Percentiles rank a stretch among this genome's conserved stretches.
These are phyloP conservation scores for Crataegus laevigata DNA, from an alignment of 306 rosid genomes.

Conservation along the genomic window DNA sequence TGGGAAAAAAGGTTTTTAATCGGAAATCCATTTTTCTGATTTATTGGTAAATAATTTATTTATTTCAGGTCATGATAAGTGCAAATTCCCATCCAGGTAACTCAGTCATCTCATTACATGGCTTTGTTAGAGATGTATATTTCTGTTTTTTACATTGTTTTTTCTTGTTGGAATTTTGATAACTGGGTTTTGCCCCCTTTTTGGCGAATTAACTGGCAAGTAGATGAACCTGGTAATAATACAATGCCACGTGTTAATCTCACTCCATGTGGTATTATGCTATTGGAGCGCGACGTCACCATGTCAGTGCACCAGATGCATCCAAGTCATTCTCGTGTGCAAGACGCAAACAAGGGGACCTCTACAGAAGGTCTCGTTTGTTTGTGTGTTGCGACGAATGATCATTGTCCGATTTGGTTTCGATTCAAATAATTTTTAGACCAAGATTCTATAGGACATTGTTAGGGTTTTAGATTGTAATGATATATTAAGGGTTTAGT, in stretches of 20 bases:
- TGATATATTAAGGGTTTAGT: not conserved
- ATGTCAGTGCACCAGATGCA: too few species aligned
- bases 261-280: too few species aligned
- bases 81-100: slow-evolving; percentile 87
- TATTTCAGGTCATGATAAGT: slow-evolving; percentile 61
- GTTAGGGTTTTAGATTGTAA: not conserved
- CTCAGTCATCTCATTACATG: not conserved
- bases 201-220: too few species aligned
- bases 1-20: not conserved
- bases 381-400: too few species aligned
- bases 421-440: too few species aligned
- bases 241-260: too few species aligned
- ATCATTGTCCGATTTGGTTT: too few species aligned
- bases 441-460: not conserved
- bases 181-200: not conserved
- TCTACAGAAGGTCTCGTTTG: too few species aligned
- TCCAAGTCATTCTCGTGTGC: too few species aligned
- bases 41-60: not conserved
- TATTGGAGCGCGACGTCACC: too few species aligned
- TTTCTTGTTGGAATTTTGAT: not conserved
- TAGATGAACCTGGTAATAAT: too few species aligned
- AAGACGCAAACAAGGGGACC: too few species aligned
- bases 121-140: not conserved
- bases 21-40: not conserved
- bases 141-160: not conserved